phyloP scores from a whole-genome alignment of 1,284 basidiomycete genomes.

The Ganoderma resinaceum region DNA sequence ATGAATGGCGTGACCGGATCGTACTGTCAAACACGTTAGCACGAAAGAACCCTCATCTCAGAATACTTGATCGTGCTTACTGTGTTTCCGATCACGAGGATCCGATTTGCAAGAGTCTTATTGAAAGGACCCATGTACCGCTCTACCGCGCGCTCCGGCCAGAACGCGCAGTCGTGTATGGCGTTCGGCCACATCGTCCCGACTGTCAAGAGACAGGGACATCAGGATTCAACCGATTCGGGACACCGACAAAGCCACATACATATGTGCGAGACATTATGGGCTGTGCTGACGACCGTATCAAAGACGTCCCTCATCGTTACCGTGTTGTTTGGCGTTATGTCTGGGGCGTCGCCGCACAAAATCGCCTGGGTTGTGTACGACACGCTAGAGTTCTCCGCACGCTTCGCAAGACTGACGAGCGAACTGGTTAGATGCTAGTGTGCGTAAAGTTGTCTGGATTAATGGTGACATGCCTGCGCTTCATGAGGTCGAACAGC shows the following conservation, averaged over 20 bases:
- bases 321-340: constrained; percentile 14
- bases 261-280: constrained; percentile 31
- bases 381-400: constrained; percentile 6
- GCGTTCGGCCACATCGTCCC: constrained; percentile 13
- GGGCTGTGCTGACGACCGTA: constrained; percentile 21
- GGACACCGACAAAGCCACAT: not conserved
- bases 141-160: constrained; percentile 34
- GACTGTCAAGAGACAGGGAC: constrained; percentile 10
- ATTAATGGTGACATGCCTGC: not conserved
- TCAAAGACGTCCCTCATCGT: constrained; percentile 29
- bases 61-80: constrained; percentile 7
- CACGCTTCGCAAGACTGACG: not conserved
- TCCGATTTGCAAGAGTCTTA: constrained; percentile 29
- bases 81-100: constrained; percentile 33
- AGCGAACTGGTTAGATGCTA: not conserved
- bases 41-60: not conserved
- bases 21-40: constrained; percentile 7
- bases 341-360: constrained; percentile 28
- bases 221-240: not conserved
- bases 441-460: not conserved
- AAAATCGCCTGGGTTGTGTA: constrained; percentile 20
- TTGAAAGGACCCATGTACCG: constrained; percentile 36
- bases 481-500: not conserved
- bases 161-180: constrained; percentile 20
- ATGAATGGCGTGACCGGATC: constrained; percentile 33